Evolutionary conservation across 169 alveolate species (phyloP), one percentile per base, ranked within the genome.

Genomic region (Plasmodium ovale): DNA sequence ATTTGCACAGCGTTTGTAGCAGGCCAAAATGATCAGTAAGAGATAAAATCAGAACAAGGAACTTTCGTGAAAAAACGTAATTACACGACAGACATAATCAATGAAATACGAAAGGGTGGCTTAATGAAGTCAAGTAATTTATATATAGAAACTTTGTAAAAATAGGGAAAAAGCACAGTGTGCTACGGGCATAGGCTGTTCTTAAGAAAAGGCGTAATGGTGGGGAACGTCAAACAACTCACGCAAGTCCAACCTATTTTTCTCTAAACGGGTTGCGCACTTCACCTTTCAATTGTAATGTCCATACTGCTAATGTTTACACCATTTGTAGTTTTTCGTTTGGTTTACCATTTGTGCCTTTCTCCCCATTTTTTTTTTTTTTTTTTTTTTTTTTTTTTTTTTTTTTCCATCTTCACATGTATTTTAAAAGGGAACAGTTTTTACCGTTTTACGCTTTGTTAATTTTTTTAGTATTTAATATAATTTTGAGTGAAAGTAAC

Each of bases 381-480:
- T 59, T 33, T 39, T 25, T 56, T 72, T 58, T 65, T n/a, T 62
- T 4, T 16, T 33, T 33, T 72, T 27, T 72, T 33, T 7, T 72
- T 73, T 42, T 3, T 16, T 53, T 65, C 39, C 49, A 23, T 37
- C 31, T 31, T 23, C 65, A 79, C 79, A 64, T 79, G 89, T 54
- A 65, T 69, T 51, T 79, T 67, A 65, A 64, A 64, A 37, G 29
- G 25, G 65, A 58, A 29, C 44, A 56, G 29, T 68, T 27, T 27
- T 31, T 64, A 2, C 39, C 42, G 19, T 53, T 25, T 37, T 64
- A 54, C 65, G 62, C 54, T 65, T 49, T 79, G 59, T 49, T 79
- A 62, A 23, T 79, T 64, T 19, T 71, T 71, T 47, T 56, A 27
- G 39, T 79, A 16, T 64, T 49, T 54, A 64, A 79, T 56, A 79